Evolutionary conservation across 2,329 filamentous ascomycete genomes (phyloP).

Genomic region (Fusarium penzigii): DNA sequence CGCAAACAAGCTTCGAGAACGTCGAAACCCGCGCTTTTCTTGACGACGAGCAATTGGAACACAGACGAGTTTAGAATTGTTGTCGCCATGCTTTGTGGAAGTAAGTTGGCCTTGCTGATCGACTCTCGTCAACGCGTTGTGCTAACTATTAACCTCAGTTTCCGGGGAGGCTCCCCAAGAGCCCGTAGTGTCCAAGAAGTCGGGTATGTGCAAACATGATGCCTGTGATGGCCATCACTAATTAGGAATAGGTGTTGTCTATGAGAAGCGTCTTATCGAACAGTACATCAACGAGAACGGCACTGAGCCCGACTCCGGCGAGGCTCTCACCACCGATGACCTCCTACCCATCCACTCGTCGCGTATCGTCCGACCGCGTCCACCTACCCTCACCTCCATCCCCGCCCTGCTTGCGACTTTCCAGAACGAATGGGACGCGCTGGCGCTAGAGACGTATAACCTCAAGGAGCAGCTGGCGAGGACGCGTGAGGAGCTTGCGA

Average conservation of each 20-base stretch:
- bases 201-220: slow-evolving; percentile 59
- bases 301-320: slow-evolving; percentile 87
- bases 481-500: slow-evolving; percentile 90
- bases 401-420: slow-evolving; percentile 91
- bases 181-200: slow-evolving; percentile 93
- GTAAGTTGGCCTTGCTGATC: slow-evolving; percentile 31
- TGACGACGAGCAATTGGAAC: slow-evolving; percentile 32
- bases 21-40: slow-evolving; percentile 24
- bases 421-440: slow-evolving; percentile 97
- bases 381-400: slow-evolving; percentile 93
- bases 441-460: slow-evolving; percentile 89
- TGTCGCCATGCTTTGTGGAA: slow-evolving; percentile 51
- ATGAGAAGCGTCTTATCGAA: slow-evolving; percentile 93
- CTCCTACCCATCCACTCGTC: slow-evolving; percentile 84
- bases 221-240: slow-evolving; percentile 12
- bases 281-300: slow-evolving; percentile 92
- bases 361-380: slow-evolving; percentile 82
- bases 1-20: slow-evolving; percentile 27
- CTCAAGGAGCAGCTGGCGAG: slow-evolving; percentile 86
- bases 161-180: slow-evolving; percentile 95
- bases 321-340: slow-evolving; percentile 81
- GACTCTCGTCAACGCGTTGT: slow-evolving; percentile 1
- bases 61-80: slow-evolving; percentile 26
- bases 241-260: slow-evolving; percentile 69
- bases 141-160: slow-evolving; percentile 55